Base-by-base conservation (phyloP, 2,329 filamentous ascomycete species). In the Alternaria conjuncta region DNA sequence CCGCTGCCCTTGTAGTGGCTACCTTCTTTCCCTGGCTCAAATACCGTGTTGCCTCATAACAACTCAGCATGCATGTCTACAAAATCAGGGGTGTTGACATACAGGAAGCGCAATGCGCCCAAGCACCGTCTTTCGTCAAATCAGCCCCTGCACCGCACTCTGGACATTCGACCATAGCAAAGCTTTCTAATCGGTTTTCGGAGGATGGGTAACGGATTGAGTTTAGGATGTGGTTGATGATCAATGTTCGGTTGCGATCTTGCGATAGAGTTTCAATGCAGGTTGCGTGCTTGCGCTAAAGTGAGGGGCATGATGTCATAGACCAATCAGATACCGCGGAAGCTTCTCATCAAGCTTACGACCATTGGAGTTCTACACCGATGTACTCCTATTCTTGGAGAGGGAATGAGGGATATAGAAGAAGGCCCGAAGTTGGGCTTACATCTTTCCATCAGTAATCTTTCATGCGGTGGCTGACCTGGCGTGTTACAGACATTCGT, bases 31-130 rank as follows among this genome's bases (percentile, higher is more conserved):
- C 70, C 71, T 4, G 73, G 73, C 63, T 76, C 66, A 20, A 76
- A 76, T 4, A 75, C 66, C 0, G 69, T 76, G 23, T 76, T 76
- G 49, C 26, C 13, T 13, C 15, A 28, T 15, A 23, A 32, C 44
- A 8, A 7, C 55, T 53, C 13, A 53, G 49, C 10, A 53, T 6
- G 28, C 13, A 54, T 26, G 5, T 23, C 15, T 47, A 5, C 45
- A 28, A 41, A 5, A 12, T 43, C 6, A 28, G 20, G 23, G 30
- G 21, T 18, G 13, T 46, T 10, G 15, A 60, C 71, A 20, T 67
- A 76, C 73, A 76, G 9, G 71, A 74, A 51, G 73, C 72, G 54
- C 73, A 76, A 51, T 76, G 73, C 25, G 73, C 73, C 58, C 71
- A 76, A 36, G 65, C 65, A 12, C 73, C 72, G 45, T 76, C 73